Evolutionary conservation across 1,284 basidiomycete species (phyloP), one percentile per base, ranked within the genome.

Genomic region (Malassezia nana): DNA sequence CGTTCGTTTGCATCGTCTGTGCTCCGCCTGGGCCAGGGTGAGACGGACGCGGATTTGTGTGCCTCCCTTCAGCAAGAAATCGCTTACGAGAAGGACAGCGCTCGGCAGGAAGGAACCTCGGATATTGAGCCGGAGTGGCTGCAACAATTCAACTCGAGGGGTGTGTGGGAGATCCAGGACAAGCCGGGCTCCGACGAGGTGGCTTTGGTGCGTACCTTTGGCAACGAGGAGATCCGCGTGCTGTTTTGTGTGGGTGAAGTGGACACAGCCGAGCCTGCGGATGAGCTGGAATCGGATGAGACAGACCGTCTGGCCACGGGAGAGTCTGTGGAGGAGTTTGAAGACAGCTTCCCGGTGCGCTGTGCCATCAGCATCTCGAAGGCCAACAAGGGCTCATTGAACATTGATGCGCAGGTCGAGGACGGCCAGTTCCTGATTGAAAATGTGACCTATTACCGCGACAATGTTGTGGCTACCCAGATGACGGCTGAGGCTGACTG

Each of bases 401-500:
- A 65, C 49, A 57, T 72, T 46, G 69, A 74, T 46, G 69, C 59
- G 3, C 65, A 65, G 43, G 72, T 63, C 69, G 86, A 66, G 35
- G 68, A 90, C 55, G 89, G 88, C 49, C 77, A 82, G 10, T 89
- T 95, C 74, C 77, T 84, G 28, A 79, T 92, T 59, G 90, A 95
- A 75, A 92, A 90, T 76, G 82, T 92, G 58, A 83, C 88, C 4
- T 92, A 80, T 78, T 94, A 92, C 77, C 76, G 79, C 16, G 85
- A 89, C 63, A 76, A 78, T 28, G 80, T 82, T 67, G 67, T 88
- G 30, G 90, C 85, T 13, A 84, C 83, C 9, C 84, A 85, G 29
- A 76, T 89, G 61, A 87, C 84, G 18, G 84, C 87, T 6, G 89
- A 95, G 61, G 86, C 86, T 12, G 91, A 95, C 77, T 95, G 87